phyloP scores from a whole-genome alignment of 2,329 filamentous ascomycete species.

The Ramularia endophylla region DNA sequence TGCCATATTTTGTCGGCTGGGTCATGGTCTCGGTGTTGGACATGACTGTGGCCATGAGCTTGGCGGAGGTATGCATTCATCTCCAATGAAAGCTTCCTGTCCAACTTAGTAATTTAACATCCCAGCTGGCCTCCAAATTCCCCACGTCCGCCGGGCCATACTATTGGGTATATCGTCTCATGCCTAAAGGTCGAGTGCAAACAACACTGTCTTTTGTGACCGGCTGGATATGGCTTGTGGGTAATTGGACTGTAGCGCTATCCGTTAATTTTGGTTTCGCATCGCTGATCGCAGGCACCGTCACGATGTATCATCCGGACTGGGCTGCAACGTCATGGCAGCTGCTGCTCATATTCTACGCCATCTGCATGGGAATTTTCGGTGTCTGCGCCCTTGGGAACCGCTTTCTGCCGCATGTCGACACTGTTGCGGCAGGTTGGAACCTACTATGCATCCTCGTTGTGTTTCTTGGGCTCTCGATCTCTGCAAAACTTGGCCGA shows the following conservation, averaged over 20 bases:
- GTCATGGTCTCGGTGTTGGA: conserved; percentile 60
- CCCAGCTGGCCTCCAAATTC: conserved; percentile 61
- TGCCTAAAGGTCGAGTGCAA: conserved; percentile 1
- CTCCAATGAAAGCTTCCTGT: neutral
- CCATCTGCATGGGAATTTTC: conserved; percentile 58
- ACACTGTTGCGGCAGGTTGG: conserved; percentile 52
- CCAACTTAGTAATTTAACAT: neutral
- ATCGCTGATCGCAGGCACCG: conserved; percentile 42
- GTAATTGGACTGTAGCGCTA: conserved; percentile 71
- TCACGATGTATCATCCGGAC: conserved; percentile 49
- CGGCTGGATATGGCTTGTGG: conserved; percentile 67
- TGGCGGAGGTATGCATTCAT: conserved; percentile 46
- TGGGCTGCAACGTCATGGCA: conserved; percentile 55
- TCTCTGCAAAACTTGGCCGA: conserved; percentile 48
- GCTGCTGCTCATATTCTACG: conserved; percentile 64
- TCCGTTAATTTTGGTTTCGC: conserved; percentile 68
- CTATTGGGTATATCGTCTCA: conserved; percentile 50
- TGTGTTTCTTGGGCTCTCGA: conserved; percentile 49
- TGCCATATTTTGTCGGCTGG: conserved; percentile 68
- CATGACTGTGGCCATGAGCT: conserved; percentile 61
- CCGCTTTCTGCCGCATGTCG: conserved; percentile 57
- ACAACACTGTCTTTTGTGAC: conserved; percentile 43
- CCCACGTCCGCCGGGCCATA: conserved; percentile 70
- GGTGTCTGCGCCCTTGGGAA: conserved; percentile 62
- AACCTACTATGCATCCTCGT: conserved; percentile 51